Evolutionary conservation across 2,329 filamentous ascomycete genomes (phyloP), one percentile per base, ranked within the genome.

Genomic region (Talaromyces marneffei): DNA sequence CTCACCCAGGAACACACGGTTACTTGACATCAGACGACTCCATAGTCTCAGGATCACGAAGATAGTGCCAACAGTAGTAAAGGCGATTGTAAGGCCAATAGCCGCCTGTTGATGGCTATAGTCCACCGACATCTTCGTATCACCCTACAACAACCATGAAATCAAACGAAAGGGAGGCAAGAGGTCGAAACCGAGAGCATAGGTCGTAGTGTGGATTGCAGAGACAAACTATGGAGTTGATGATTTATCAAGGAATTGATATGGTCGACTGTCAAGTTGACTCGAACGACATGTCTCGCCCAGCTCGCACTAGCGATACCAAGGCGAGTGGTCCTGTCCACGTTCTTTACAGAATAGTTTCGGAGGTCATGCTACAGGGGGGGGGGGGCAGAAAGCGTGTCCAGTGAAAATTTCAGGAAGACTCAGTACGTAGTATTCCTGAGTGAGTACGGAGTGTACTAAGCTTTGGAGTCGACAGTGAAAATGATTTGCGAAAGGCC

Each of bases 31-130:
- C 20, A 56, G 57, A 23, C 70, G 65, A 64, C 69, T 66, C 69
- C 69, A 71, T 29, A 68, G 29, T 25, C 69, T 64, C 37, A 72
- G 53, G 10, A 68, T 9, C 29, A 71, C 62, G 14, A 67, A 60
- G 59, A 72, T 63, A 0, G 66, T 67, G 12, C 66, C 66, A 0
- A 71, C 33, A 37, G 67, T 59, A 1, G 69, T 63, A 44, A 70
- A 71, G 4, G 66, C 66, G 35, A 69, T 61, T 8, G 69, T 60
- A 14, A 72, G 46, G 4, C 65, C 69, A 33, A 72, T 61, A 10
- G 67, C 69, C 2, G 40, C 50, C 18, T 64, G 65, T 54, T 72
- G 70, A 5, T 66, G 62, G 60, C 62, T 62, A 44, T 67, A 63
- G 46, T 71, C 66, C 59, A 67, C 42, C 48, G 29, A 35, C 48